phyloP scores from a whole-genome alignment of 1,284 basidiomycete genomes.

The Pholiota adiposa region DNA sequence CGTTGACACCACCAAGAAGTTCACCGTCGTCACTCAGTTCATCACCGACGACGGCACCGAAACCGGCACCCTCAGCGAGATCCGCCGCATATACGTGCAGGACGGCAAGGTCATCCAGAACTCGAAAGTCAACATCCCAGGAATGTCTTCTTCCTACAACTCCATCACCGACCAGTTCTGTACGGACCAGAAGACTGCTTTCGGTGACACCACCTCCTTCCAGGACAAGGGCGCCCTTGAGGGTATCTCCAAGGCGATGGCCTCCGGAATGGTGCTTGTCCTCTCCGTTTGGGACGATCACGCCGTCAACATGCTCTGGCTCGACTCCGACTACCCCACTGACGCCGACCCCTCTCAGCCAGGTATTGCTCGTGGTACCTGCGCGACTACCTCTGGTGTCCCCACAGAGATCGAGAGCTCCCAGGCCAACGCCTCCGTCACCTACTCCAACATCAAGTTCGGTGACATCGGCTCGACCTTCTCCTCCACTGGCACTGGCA shows the following conservation, averaged over 20 bases:
- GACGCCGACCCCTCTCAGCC: constrained; percentile 41
- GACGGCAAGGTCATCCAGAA: constrained; percentile 53
- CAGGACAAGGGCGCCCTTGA: constrained; percentile 44
- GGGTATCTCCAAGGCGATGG: constrained; percentile 48
- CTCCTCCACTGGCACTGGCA: constrained; percentile 36
- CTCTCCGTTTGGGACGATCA: constrained; percentile 63
- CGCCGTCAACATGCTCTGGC: constrained; percentile 61
- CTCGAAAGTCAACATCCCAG: constrained; percentile 47
- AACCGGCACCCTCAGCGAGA: constrained; percentile 49
- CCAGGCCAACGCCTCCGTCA: constrained; percentile 45
- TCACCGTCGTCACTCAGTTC: constrained; percentile 64
- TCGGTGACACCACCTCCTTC: constrained; percentile 49
- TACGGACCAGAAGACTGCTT: constrained; percentile 39
- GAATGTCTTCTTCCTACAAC: constrained; percentile 36
- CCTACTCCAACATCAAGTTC: constrained; percentile 61
- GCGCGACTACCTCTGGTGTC: constrained; percentile 50
- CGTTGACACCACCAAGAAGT: constrained; percentile 47
- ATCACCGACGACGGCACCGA: constrained; percentile 48
- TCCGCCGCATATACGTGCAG: constrained; percentile 57
- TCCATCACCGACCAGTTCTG: constrained; percentile 45
- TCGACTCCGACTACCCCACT: constrained; percentile 59
- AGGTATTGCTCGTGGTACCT: constrained; percentile 58
- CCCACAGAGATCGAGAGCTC: constrained; percentile 50
- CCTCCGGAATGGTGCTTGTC: constrained; percentile 56
- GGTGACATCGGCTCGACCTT: constrained; percentile 55